These are phyloP conservation scores for Aspergillus ochraceoroseus DNA, from an alignment of 2,329 filamentous ascomycete species.

Conservation along the genomic window DNA sequence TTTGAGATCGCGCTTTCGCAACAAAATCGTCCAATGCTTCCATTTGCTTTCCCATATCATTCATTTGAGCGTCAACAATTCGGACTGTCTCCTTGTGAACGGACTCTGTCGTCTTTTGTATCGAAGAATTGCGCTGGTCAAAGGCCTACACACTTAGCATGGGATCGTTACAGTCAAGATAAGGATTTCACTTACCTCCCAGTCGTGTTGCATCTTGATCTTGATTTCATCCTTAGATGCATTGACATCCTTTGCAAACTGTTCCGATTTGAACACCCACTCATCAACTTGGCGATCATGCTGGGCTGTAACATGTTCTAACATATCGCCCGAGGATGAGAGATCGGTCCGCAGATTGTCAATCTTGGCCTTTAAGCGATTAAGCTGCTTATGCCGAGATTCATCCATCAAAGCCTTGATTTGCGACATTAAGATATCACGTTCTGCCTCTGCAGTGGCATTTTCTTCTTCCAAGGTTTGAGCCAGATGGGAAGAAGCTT, in stretches of 20 bases:
- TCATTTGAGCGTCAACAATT: constrained; percentile 84
- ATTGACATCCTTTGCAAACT: constrained; percentile 65
- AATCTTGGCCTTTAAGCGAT: constrained; percentile 62
- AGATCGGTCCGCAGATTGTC: constrained; percentile 61
- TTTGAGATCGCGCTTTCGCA: constrained; percentile 71
- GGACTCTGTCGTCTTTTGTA: constrained; percentile 75
- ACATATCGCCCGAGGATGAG: constrained; percentile 56
- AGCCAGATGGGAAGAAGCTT: constrained; percentile 62
- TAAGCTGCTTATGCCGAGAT: constrained; percentile 68
- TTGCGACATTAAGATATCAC: constrained; percentile 67
- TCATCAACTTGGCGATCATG: constrained; percentile 68
- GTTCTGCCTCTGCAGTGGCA: constrained; percentile 65
- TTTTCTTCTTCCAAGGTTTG: constrained; percentile 72
- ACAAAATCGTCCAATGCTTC: constrained; percentile 87
- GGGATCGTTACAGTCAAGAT: neutral
- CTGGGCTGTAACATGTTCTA: constrained; percentile 60
- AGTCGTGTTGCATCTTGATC: constrained; percentile 77
- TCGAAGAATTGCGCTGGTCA: constrained; percentile 73
- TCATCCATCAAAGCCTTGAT: constrained; percentile 72
- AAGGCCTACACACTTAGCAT: constrained; percentile 52
- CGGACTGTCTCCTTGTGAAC: constrained; percentile 87
- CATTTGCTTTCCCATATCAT: constrained; percentile 83
- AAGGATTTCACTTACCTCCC: constrained; percentile 58
- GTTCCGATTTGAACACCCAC: constrained; percentile 66
- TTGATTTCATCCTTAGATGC: constrained; percentile 73